Evolutionary conservation across 768 basidiomycete species (phyloP).

Genomic region (Daedaleopsis nitida): DNA sequence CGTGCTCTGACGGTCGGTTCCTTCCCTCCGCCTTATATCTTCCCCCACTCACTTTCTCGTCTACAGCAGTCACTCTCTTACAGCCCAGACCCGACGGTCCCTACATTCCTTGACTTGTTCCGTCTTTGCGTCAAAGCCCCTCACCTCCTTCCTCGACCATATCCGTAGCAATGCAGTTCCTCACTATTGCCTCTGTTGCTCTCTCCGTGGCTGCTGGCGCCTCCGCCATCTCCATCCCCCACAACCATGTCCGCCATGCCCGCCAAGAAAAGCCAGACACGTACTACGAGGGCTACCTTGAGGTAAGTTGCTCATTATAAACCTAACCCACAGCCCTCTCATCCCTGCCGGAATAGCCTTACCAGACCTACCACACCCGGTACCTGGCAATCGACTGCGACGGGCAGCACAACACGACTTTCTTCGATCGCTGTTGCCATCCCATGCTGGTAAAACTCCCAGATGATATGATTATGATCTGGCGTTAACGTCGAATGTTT

Average conservation of each 20-base stretch:
- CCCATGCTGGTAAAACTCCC: conserved; percentile 56
- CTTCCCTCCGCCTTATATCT: conserved; percentile 6
- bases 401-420: conserved; percentile 38
- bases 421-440: conserved; percentile 73
- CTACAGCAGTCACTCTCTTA: conserved; percentile 29
- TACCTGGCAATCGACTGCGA: conserved; percentile 59
- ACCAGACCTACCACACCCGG: conserved; percentile 58
- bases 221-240: conserved; percentile 41
- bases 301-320: conserved; percentile 30
- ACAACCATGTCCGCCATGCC: conserved; percentile 27
- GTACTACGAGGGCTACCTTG: conserved; percentile 41
- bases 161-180: conserved; percentile 32
- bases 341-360: conserved; percentile 38
- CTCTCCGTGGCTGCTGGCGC: conserved; percentile 42
- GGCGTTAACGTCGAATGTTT: background rate
- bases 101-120: conserved; percentile 17
- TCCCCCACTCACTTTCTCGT: background rate
- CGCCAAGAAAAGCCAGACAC: conserved; percentile 47
- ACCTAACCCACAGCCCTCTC: background rate
- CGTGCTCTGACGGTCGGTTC: conserved; percentile 27
- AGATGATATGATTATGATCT: background rate
- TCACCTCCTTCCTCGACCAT: background rate
- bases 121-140: conserved; percentile 27
- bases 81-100: conserved; percentile 10
- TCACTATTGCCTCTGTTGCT: conserved; percentile 45